Percentiles rank a stretch among this genome's conserved stretches.
Evolutionary conservation across 352 stramenopile species (phyloP).

Genomic region (Pythium guiyangense): DNA sequence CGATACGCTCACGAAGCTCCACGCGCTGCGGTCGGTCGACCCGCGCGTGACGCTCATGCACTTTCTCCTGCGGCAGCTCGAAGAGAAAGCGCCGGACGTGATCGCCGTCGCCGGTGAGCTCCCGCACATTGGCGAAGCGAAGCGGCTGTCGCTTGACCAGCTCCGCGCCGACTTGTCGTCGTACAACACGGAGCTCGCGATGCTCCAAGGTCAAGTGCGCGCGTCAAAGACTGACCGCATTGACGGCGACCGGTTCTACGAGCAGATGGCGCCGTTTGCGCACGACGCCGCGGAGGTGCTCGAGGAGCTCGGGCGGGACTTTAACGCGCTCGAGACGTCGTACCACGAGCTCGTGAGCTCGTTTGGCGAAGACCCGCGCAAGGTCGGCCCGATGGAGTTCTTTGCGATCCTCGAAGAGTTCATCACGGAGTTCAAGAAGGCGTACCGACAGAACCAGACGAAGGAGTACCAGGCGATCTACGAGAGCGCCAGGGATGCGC

Average conservation of each 20-base stretch:
- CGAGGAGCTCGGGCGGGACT: slow-evolving; percentile 76
- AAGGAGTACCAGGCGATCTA: slow-evolving; percentile 84
- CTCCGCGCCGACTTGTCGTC: slow-evolving; percentile 71
- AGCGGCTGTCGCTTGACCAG: slow-evolving; percentile 79
- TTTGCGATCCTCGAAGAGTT: slow-evolving; percentile 84
- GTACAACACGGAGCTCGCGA: slow-evolving; percentile 81
- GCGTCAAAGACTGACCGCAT: slow-evolving; percentile 75
- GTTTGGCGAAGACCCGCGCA: slow-evolving; percentile 80
- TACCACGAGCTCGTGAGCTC: slow-evolving; percentile 81
- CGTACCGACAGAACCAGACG: slow-evolving; percentile 83
- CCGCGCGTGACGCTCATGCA: slow-evolving; percentile 80
- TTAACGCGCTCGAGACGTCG: slow-evolving; percentile 56
- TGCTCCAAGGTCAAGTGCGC: slow-evolving; percentile 81
- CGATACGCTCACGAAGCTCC: slow-evolving; percentile 87
- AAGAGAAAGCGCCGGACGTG: slow-evolving; percentile 70
- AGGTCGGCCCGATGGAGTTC: slow-evolving; percentile 79
- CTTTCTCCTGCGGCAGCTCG: slow-evolving; percentile 70
- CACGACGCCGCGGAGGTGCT: slow-evolving; percentile 79
- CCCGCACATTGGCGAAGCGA: slow-evolving; percentile 71
- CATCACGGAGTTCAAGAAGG: slow-evolving; percentile 84
- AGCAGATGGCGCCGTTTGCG: slow-evolving; percentile 76
- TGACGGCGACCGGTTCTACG: slow-evolving; percentile 70
- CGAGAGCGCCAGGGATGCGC: slow-evolving; percentile 45
- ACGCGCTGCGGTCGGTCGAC: slow-evolving; percentile 81
- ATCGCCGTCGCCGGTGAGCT: slow-evolving; percentile 79